Percentiles rank a stretch among this genome's conserved stretches.
Evolutionary conservation across 73 alveolate genomes (phyloP).

Genomic region (Paramecium primaurelia): DNA sequence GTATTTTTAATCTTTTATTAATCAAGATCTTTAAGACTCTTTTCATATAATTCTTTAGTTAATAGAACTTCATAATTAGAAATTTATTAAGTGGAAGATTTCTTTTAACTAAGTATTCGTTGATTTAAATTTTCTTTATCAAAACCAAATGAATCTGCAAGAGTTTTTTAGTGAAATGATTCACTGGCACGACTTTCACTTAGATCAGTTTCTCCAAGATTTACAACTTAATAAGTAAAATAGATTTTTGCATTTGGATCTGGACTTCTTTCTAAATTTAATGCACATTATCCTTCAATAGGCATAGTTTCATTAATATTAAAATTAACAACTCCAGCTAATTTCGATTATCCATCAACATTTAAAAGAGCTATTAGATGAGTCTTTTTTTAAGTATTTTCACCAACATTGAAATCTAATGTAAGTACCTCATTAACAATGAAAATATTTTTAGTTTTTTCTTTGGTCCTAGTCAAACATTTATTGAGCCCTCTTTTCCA

Average conservation of each 20-base stretch:
- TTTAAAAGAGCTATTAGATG: neutral
- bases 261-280: constrained; percentile 22
- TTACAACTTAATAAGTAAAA: neutral
- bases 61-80: neutral
- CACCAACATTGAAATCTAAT: neutral
- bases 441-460: neutral
- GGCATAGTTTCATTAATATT: constrained; percentile 4
- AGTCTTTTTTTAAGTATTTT: neutral
- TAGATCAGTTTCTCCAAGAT: neutral
- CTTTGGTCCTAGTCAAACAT: neutral
- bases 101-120: neutral
- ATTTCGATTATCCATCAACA: constrained; percentile 32
- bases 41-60: constrained; percentile 17
- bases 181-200: constrained; percentile 18
- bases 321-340: constrained; percentile 31
- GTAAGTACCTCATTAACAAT: constrained; percentile 5
- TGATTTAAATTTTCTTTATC: neutral
- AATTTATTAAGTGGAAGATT: neutral
- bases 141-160: constrained; percentile 28
- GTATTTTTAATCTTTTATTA: neutral
- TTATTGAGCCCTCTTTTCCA: constrained; percentile 28
- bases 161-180: neutral
- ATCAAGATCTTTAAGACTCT: constrained; percentile 2
- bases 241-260: constrained; percentile 31
- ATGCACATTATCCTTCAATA: neutral